Base-by-base conservation (phyloP, 352 stramenopile genomes). In the Phytophthora parvispora region DNA sequence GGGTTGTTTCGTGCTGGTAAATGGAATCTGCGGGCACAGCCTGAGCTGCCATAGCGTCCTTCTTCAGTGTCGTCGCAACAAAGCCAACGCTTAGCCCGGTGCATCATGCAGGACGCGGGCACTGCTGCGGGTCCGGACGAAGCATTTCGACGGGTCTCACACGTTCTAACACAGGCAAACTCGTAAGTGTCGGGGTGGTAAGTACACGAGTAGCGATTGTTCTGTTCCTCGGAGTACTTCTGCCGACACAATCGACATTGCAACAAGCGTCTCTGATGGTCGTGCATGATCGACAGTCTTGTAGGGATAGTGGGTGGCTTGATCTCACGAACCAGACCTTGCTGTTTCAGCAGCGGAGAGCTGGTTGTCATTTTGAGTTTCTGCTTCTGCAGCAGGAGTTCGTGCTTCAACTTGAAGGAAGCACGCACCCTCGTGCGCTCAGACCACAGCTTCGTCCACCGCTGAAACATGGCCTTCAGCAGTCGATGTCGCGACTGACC, bases 11-110 rank as follows among this genome's bases (percentile, higher is more conserved):
- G 72, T 25, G 69, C 53, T 10, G 87, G 75, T n/a, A 95, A 43
- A 65, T 95, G 87, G 25, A 87, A 91, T 3, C 87, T 68, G 12
- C 71, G 64, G 4, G 72, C 60, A 53, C 86, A 95, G 0, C 87
- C 87, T 18, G 78, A 91, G 45, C 75, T 90, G 4, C 84, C 87
- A 31, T 90, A 89, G 0, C 81, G 57, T 9, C 85, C 87, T 80
- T 94, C 84, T 0, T 92, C 77, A 0, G 84, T 95, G 43, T 86
- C 68, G 47, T 95, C 86, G 51, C 86, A 95, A 36, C 87, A 95
- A 1, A 93, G 67, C 87, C 87, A 95, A 6, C 87, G 74, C 38
- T 80, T 85, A 0, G 84, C 74, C 9, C 87, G 86, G 34, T 95
- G 87, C 61, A 94, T 72, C 84, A 94, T 94, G 50, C 87, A 95